Percentiles rank a stretch among this genome's conserved stretches.
phyloP scores from a whole-genome alignment of 768 basidiomycete species.

The Rhodosporidiobolus sp. region DNA sequence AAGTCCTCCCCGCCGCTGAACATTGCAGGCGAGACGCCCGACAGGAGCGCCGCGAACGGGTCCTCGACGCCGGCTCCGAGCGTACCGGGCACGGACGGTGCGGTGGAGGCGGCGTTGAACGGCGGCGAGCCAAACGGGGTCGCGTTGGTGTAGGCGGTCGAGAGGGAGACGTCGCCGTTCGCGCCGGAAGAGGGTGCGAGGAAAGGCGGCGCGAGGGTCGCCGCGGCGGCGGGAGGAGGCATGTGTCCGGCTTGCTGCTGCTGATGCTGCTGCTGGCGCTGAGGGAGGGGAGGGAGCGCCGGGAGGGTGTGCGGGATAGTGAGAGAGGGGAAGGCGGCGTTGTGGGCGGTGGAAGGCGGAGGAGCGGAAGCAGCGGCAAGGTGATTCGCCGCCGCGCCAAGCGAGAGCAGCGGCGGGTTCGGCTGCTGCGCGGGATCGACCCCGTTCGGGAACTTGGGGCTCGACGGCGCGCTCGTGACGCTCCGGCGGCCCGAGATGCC shows the following conservation, averaged over 20 bases:
- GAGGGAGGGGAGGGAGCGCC: not conserved
- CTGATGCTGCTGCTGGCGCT: not conserved
- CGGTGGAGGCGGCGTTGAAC: not conserved
- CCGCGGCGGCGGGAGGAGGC: not conserved
- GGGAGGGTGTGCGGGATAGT: not conserved
- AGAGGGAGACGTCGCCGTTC: too few species aligned
- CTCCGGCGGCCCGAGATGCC: conserved; percentile 28
- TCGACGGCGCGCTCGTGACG: conserved; percentile 21
- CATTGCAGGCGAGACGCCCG: conserved; percentile 17
- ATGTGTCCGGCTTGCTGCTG: too few species aligned
- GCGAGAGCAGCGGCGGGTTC: too few species aligned
- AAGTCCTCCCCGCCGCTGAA: conserved; percentile 18
- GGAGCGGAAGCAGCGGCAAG: too few species aligned
- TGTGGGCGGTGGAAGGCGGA: too few species aligned
- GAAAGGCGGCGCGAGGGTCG: conserved; percentile 4
- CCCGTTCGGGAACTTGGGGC: not conserved
- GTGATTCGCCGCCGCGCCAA: too few species aligned
- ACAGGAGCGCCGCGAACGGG: conserved; percentile 27
- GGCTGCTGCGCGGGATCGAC: too few species aligned
- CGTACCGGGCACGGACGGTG: not conserved
- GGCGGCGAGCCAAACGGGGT: too few species aligned
- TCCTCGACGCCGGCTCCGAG: conserved; percentile 1
- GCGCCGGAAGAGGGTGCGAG: too few species aligned
- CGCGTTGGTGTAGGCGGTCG: too few species aligned
- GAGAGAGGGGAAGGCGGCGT: not conserved